Evolutionary conservation across 495 filamentous ascomycete genomes (phyloP).

Genomic region (Hypoxylon crocopeplum): DNA sequence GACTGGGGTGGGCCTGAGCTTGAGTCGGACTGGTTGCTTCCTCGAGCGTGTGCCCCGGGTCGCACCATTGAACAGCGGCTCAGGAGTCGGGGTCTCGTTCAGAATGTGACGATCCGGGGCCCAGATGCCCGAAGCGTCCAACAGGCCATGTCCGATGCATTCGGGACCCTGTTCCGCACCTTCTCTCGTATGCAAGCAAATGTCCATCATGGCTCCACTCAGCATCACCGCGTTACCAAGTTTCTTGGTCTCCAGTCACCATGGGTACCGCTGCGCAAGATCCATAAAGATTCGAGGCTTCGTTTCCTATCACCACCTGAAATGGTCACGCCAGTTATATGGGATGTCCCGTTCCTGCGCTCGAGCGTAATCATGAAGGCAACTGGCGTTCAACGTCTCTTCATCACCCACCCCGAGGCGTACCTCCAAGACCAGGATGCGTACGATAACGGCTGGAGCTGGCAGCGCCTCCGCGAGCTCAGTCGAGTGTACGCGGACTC

Average conservation of each 20-base stretch:
- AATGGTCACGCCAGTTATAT: constrained; percentile 69
- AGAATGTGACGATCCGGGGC: constrained; percentile 60
- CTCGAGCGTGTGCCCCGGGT: constrained; percentile 63
- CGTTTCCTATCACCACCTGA: constrained; percentile 69
- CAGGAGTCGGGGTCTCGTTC: constrained; percentile 70
- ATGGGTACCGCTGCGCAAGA: constrained; percentile 74
- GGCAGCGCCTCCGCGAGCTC: constrained; percentile 65
- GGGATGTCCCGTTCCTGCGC: constrained; percentile 69
- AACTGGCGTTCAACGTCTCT: constrained; percentile 63
- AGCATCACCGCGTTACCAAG: constrained; percentile 43
- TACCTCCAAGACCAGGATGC: constrained; percentile 64
- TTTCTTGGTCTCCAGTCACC: constrained; percentile 59
- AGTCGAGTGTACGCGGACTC: constrained; percentile 60
- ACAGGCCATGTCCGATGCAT: constrained; percentile 62
- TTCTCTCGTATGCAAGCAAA: constrained; percentile 44
- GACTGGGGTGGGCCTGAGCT: constrained; percentile 55
- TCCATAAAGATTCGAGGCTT: constrained; percentile 69
- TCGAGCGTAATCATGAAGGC: constrained; percentile 70
- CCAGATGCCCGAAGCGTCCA: constrained; percentile 67
- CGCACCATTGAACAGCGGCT: constrained; percentile 66
- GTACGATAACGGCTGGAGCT: constrained; percentile 62
- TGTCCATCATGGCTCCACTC: constrained; percentile 38
- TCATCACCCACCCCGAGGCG: constrained; percentile 68
- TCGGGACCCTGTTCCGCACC: constrained; percentile 58
- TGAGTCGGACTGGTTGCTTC: constrained; percentile 60